phyloP scores from a whole-genome alignment of 225 moss, liverwort and hornwort genomes.

The Bryum argenteum region DNA sequence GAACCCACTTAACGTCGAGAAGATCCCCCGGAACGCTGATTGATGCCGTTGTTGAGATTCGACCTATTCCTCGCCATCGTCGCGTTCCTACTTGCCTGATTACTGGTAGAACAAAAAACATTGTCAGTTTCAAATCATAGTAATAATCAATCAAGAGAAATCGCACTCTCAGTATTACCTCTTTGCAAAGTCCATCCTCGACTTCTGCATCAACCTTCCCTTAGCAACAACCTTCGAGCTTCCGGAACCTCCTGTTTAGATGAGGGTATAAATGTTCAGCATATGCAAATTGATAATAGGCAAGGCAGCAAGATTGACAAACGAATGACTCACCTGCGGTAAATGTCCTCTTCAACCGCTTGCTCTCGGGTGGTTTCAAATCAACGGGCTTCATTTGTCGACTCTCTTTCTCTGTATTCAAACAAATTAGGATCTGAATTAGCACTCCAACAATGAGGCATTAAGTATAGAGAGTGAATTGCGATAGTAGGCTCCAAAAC shows the following conservation, averaged over 20 bases:
- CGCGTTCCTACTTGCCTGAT: conserved; percentile 58
- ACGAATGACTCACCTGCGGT: conserved; percentile 42
- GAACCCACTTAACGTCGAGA: conserved; percentile 35
- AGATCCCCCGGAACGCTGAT: conserved; percentile 43
- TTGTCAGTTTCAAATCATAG: conserved; percentile 2
- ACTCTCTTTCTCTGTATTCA: conserved; percentile 73
- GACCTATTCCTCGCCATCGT: conserved; percentile 56
- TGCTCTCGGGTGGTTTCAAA: conserved; percentile 72
- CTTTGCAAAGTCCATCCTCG: conserved; percentile 75
- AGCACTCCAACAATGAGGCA: not conserved
- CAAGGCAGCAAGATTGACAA: not conserved
- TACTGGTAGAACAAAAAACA: conserved; percentile 35
- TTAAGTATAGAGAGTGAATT: not conserved
- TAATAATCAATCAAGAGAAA: not conserved
- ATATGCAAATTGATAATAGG: too few species aligned
- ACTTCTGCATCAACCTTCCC: conserved; percentile 94
- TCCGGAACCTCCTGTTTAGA: conserved; percentile 39
- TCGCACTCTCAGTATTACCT: conserved; percentile 48
- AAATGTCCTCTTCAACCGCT: conserved; percentile 49
- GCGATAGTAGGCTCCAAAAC: not conserved
- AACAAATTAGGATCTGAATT: conserved; percentile 7
- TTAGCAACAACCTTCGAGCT: conserved; percentile 49
- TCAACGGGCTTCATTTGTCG: conserved; percentile 75
- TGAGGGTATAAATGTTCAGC: not conserved
- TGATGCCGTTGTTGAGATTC: conserved; percentile 36